These are phyloP conservation scores for Yarrowia yakushimensis DNA, from an alignment of 805 yeast species.

Conservation along the genomic window DNA sequence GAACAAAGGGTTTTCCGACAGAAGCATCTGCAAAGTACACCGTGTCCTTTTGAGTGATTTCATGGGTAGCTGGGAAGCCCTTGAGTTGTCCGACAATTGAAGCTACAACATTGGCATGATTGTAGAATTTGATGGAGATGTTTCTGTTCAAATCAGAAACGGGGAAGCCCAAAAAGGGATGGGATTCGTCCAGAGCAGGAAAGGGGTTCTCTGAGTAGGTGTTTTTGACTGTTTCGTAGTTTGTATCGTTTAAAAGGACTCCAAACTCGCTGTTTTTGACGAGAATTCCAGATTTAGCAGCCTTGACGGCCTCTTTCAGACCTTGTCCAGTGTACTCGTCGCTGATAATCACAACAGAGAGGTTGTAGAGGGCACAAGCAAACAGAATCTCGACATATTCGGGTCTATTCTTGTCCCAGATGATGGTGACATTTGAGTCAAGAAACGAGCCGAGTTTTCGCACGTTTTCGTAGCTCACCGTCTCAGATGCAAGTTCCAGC, in stretches of 20 bases:
- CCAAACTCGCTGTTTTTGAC: background rate
- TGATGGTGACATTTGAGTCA: constrained; percentile 35
- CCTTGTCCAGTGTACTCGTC: constrained; percentile 17
- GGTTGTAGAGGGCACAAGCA: constrained; percentile 20
- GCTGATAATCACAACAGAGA: constrained; percentile 7
- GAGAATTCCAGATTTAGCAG: background rate
- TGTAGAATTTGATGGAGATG: constrained; percentile 22
- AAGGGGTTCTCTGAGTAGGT: constrained; percentile 2
- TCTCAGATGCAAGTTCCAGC: constrained; percentile 46
- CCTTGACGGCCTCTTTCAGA: background rate
- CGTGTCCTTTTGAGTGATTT: constrained; percentile 34
- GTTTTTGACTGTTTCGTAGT: background rate
- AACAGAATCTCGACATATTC: constrained; percentile 23
- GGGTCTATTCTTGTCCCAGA: constrained; percentile 29
- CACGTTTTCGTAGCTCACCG: background rate
- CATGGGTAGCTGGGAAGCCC: constrained; percentile 36
- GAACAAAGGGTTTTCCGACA: constrained; percentile 31
- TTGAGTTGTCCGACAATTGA: constrained; percentile 41
- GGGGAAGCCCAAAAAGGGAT: constrained; percentile 24
- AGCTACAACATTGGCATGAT: constrained; percentile 35
- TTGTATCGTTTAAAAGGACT: background rate
- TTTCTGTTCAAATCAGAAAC: constrained; percentile 11
- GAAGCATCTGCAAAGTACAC: constrained; percentile 36
- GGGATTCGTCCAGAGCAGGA: constrained; percentile 1
- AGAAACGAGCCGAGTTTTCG: constrained; percentile 4